Percentiles rank a stretch among this genome's conserved stretches.
Conservation (phyloP, 1,284 basidiomycete genomes). For the Vanrija humicola region DNA sequence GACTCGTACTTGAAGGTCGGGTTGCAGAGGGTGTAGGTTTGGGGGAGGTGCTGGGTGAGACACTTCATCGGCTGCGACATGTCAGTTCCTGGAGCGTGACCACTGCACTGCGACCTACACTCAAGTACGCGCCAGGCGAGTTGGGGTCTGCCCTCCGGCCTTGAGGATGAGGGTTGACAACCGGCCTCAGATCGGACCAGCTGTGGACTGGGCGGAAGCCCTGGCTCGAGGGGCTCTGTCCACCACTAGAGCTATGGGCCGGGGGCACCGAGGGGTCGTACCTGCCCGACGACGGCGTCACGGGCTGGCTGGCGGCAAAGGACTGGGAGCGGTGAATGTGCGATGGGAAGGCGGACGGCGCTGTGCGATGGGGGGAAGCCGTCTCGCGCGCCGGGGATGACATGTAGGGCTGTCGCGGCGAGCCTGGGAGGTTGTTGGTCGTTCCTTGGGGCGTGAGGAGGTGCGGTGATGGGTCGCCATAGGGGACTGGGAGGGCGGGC, state of each 20-base stretch:
- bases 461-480: conserved; percentile 23
- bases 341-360: background rate
- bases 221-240: conserved; percentile 12
- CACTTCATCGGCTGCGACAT: conserved; percentile 70
- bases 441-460: conserved; percentile 15
- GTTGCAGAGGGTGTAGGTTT: conserved; percentile 89
- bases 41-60: conserved; percentile 76
- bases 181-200: conserved; percentile 36
- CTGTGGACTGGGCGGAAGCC: conserved; percentile 42
- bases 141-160: conserved; percentile 45
- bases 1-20: conserved; percentile 89
- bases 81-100: conserved; percentile 1
- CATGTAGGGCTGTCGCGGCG: background rate
- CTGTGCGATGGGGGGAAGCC: conserved; percentile 4
- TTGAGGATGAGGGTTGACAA: conserved; percentile 29
- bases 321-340: conserved; percentile 16
- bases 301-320: conserved; percentile 37
- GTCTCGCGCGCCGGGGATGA: background rate
- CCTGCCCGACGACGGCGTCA: conserved; percentile 28
- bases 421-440: conserved; percentile 1
- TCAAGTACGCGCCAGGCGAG: conserved; percentile 40
- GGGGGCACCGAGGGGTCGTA: conserved; percentile 2
- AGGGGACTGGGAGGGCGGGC: conserved; percentile 25
- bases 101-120: conserved; percentile 23
- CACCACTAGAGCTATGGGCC: background rate